A percentile compares a stretch with the other conserved stretches of the same genome.
These are phyloP conservation scores for Lupinus albus DNA, from an alignment of 306 rosid genomes.

Conservation along the genomic window DNA sequence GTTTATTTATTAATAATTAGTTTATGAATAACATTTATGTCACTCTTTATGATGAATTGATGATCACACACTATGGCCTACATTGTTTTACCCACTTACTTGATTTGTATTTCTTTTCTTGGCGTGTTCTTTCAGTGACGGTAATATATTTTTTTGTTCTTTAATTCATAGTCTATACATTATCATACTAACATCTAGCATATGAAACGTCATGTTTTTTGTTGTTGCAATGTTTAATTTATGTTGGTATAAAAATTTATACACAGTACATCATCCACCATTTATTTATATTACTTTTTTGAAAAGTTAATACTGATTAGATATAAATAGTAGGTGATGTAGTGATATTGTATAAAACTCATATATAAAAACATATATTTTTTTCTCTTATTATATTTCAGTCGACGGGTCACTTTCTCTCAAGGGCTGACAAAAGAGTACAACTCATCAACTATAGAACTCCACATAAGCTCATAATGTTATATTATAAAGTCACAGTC, in stretches of 20 bases:
- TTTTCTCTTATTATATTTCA: too few relatives aligned
- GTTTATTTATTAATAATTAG: too few relatives aligned
- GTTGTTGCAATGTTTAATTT: conserved; percentile 8
- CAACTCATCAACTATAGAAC: not conserved
- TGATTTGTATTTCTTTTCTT: not conserved
- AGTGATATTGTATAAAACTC: too few relatives aligned
- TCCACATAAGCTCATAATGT: not conserved
- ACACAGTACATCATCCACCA: too few relatives aligned
- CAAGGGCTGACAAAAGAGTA: not conserved
- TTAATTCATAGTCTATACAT: not conserved
- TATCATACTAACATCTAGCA: conserved; percentile 1
- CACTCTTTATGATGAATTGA: conserved; percentile 55
- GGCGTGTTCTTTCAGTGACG: conserved; percentile 32
- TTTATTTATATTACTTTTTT: too few relatives aligned
- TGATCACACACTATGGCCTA: conserved; percentile 73
- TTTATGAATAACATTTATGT: too few relatives aligned
- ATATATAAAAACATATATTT: too few relatives aligned
- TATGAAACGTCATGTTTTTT: conserved; percentile 29
- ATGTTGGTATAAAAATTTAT: too few relatives aligned
- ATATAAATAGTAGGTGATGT: too few relatives aligned
- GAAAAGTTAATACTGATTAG: too few relatives aligned
- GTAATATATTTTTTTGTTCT: not conserved
- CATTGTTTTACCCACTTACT: conserved; percentile 83
- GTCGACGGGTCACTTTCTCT: not conserved
- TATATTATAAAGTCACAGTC: not conserved